Conservation (phyloP, 257 asterid species). For the Paulownia fortunei region DNA sequence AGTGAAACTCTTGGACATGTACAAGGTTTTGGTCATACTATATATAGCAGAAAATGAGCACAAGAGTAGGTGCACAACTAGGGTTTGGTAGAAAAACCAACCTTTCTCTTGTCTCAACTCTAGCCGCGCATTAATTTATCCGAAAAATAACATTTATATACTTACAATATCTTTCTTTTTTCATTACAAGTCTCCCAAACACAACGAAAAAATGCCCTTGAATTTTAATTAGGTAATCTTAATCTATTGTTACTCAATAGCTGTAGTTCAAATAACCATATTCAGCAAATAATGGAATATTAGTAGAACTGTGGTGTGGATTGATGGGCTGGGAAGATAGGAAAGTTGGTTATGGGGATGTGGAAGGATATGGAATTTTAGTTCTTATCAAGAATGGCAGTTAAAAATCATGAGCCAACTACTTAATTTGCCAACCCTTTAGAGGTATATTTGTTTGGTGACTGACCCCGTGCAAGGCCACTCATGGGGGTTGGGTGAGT, state of each 20-base stretch:
- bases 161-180: too few species aligned
- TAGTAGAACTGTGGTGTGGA: background rate
- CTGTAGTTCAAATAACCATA: background rate
- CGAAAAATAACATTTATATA: too few species aligned
- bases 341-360: background rate
- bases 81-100: background rate
- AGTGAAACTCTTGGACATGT: background rate
- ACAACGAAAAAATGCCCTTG: too few species aligned
- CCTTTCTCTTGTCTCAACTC: background rate
- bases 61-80: too few species aligned
- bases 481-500: too few species aligned
- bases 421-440: background rate
- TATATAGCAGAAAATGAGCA: slow-evolving; percentile 3
- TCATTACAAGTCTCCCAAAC: too few species aligned
- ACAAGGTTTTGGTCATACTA: background rate
- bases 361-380: background rate
- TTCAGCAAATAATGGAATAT: background rate
- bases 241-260: background rate
- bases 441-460: background rate
- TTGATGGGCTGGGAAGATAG: background rate
- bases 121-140: too few species aligned
- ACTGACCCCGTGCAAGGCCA: too few species aligned
- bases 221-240: background rate
- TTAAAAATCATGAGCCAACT: background rate
- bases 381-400: background rate